phyloP scores from a whole-genome alignment of 1,284 basidiomycete genomes.

The Tilletia walkeri region DNA sequence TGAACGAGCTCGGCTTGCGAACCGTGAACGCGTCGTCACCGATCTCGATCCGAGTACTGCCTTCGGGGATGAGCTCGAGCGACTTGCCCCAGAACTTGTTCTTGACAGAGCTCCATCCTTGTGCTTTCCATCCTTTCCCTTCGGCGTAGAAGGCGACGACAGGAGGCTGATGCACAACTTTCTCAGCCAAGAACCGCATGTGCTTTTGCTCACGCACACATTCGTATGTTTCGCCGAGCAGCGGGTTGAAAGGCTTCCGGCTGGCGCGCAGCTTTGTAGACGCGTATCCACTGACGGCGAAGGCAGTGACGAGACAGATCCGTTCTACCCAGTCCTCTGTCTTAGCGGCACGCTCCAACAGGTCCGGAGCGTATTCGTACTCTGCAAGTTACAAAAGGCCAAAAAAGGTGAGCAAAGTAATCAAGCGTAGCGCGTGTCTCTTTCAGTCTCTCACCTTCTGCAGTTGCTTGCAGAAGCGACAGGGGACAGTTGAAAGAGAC shows the following conservation, averaged over 20 bases:
- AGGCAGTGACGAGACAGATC: conserved; percentile 47
- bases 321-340: conserved; percentile 46
- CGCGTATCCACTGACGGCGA: conserved; percentile 51
- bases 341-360: conserved; percentile 49
- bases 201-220: conserved; percentile 51
- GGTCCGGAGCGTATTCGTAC: conserved; percentile 52
- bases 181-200: conserved; percentile 51
- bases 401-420: too few species aligned
- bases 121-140: conserved; percentile 49
- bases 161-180: conserved; percentile 54
- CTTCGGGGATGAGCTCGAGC: conserved; percentile 53
- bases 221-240: conserved; percentile 55
- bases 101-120: conserved; percentile 49
- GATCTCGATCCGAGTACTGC: conserved; percentile 40
- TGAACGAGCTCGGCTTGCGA: conserved; percentile 49
- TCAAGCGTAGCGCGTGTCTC: neutral
- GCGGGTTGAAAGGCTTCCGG: conserved; percentile 55
- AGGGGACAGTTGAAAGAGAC: conserved; percentile 56
- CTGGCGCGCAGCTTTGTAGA: conserved; percentile 49
- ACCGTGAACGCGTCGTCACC: conserved; percentile 47
- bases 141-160: conserved; percentile 50
- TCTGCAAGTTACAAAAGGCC: conserved; percentile 23
- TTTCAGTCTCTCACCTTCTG: conserved; percentile 27
- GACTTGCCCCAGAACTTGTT: conserved; percentile 56
- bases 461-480: conserved; percentile 50